Evolutionary conservation across 2,329 filamentous ascomycete species (phyloP).

Genomic region (Tetracladium maxilliforme): DNA sequence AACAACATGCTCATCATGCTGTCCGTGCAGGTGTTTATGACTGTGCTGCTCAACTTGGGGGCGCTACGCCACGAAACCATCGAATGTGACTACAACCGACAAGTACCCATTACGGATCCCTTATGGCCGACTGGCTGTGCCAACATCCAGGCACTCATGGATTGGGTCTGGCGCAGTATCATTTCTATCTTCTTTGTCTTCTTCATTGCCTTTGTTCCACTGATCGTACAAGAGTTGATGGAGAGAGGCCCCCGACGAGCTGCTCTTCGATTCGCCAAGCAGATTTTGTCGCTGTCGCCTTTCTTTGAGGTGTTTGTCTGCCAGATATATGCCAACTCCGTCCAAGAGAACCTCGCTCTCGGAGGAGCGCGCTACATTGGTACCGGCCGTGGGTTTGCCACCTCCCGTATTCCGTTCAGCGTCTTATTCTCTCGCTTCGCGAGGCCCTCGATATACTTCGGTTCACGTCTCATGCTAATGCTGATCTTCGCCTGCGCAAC

Average conservation of each 20-base stretch:
- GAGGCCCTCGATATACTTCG: conserved; percentile 90
- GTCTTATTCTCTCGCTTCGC: conserved; percentile 95
- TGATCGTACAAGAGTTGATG: conserved; percentile 87
- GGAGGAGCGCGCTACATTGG: conserved; percentile 96
- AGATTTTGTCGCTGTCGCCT: conserved; percentile 84
- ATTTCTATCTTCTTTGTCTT: conserved; percentile 98
- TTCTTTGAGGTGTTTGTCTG: conserved; percentile 98
- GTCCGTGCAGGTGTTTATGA: conserved; percentile 97
- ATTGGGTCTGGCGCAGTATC: conserved; percentile 90
- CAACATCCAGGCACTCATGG: conserved; percentile 71
- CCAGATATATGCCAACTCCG: conserved; percentile 95
- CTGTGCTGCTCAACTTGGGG: conserved; percentile 78
- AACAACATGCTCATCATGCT: conserved; percentile 99
- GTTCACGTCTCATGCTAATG: conserved; percentile 82
- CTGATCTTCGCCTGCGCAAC: conserved; percentile 86
- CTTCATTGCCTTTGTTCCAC: conserved; percentile 90
- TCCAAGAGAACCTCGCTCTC: conserved; percentile 88
- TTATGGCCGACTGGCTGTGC: conserved; percentile 78
- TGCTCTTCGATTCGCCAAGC: conserved; percentile 81
- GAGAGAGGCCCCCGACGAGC: conserved; percentile 91
- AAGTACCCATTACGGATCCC: conserved; percentile 80
- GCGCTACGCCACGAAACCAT: conserved; percentile 81
- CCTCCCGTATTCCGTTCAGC: conserved; percentile 93
- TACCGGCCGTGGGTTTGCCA: conserved; percentile 97
- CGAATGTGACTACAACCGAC: conserved; percentile 69